Evolutionary conservation across 129 eudicot genomes (phyloP).

Genomic region (Flaveria brownii): DNA sequence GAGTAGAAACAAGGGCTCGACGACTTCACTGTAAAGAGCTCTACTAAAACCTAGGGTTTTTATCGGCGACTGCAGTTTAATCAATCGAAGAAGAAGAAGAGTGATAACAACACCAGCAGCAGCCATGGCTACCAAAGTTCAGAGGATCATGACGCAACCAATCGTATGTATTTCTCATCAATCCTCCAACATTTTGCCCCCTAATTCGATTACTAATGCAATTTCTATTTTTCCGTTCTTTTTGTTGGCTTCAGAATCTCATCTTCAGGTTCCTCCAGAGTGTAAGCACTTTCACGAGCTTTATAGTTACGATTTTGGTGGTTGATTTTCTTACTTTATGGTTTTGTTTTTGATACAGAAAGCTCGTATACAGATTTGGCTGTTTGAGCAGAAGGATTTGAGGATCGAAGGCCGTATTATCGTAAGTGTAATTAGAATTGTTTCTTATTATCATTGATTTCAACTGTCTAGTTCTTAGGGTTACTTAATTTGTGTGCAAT

Average conservation of each 20-base stretch:
- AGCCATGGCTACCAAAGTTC: constrained; percentile 88
- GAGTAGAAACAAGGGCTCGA: not conserved
- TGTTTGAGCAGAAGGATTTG: constrained; percentile 82
- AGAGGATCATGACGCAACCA: constrained; percentile 89
- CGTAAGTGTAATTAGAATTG: constrained; percentile 31
- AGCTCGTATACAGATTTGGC: constrained; percentile 88
- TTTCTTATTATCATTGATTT: not conserved
- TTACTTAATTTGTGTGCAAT: not conserved
- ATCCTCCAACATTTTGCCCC: not conserved
- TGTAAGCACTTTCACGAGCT: constrained; percentile 39
- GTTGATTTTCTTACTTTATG: not conserved
- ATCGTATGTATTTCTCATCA: constrained; percentile 39
- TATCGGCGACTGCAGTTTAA: not conserved
- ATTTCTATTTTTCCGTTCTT: not conserved
- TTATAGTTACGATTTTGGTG: not conserved
- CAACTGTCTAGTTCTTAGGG: not conserved
- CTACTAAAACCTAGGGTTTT: constrained; percentile 6
- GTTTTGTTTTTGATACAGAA: constrained; percentile 35
- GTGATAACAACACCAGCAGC: not conserved
- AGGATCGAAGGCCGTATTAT: constrained; percentile 85
- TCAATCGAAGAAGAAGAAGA: not conserved
- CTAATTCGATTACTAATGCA: not conserved
- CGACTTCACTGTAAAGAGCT: not conserved
- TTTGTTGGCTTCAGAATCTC: constrained; percentile 47
- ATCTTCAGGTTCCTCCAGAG: constrained; percentile 80